Evolutionary conservation across 768 basidiomycete species (phyloP).

Genomic region (Amanita molliuscula): DNA sequence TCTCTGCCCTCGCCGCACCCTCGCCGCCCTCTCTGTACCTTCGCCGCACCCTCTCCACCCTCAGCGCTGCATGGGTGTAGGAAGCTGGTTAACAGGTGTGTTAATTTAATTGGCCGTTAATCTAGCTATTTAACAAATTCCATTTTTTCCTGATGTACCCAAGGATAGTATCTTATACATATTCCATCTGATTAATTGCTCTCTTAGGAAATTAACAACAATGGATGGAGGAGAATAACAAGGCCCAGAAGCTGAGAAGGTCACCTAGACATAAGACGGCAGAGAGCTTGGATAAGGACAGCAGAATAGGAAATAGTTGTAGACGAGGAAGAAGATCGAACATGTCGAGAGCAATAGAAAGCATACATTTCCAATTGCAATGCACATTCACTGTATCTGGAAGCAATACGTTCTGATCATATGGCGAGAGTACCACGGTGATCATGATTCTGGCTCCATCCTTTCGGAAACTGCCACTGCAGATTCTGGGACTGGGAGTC

Average conservation of each 20-base stretch:
- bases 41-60: no score
- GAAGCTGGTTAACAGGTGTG: no score
- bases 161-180: no score
- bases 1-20: no score
- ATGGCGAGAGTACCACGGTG: neutral
- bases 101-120: no score
- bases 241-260: neutral
- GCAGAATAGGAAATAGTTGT: constrained; percentile 2
- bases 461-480: neutral
- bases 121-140: no score
- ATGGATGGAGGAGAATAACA: neutral
- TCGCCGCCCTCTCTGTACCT: no score
- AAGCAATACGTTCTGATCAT: neutral
- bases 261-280: neutral
- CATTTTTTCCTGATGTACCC: no score
- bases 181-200: no score
- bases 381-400: constrained; percentile 1
- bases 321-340: no score
- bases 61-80: no score
- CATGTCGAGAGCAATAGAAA: neutral
- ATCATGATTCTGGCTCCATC: neutral
- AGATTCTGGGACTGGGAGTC: neutral
- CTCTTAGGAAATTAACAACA: neutral
- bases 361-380: neutral
- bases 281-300: neutral